phyloP scores from a whole-genome alignment of 2,329 filamentous ascomycete species.

The Fusarium sp. region DNA sequence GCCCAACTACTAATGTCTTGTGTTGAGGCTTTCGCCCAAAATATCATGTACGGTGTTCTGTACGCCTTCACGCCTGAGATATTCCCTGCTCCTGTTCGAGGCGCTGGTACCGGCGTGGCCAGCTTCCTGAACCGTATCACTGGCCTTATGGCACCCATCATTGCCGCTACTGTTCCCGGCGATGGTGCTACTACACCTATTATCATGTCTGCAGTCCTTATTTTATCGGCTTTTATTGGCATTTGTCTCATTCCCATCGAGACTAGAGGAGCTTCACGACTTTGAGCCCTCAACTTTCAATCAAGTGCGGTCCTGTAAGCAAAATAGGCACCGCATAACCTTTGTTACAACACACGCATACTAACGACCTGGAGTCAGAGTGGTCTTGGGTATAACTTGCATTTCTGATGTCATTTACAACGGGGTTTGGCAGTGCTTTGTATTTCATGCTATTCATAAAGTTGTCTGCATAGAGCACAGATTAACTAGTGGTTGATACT shows the following conservation, averaged over 20 bases:
- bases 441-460: slow-evolving; percentile 13
- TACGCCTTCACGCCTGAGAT: slow-evolving; percentile 82
- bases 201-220: slow-evolving; percentile 64
- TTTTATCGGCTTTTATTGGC: slow-evolving; percentile 65
- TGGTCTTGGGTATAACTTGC: slow-evolving; percentile 23
- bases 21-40: slow-evolving; percentile 75
- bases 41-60: slow-evolving; percentile 79
- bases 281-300: slow-evolving; percentile 47
- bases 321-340: neutral
- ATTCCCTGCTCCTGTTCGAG: slow-evolving; percentile 75
- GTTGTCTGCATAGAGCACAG: slow-evolving; percentile 5
- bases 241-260: slow-evolving; percentile 70
- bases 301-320: neutral
- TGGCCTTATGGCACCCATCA: slow-evolving; percentile 72
- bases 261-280: slow-evolving; percentile 65
- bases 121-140: slow-evolving; percentile 74
- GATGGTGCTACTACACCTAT: slow-evolving; percentile 66
- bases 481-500: slow-evolving; percentile 20
- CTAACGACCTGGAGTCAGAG: slow-evolving; percentile 35
- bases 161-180: slow-evolving; percentile 68
- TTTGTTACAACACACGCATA: slow-evolving; percentile 19
- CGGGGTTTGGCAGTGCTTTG: slow-evolving; percentile 6
- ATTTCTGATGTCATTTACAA: slow-evolving; percentile 20
- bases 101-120: slow-evolving; percentile 75
- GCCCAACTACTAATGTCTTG: slow-evolving; percentile 72